A percentile compares a stretch with the other conserved stretches of the same genome.
Evolutionary conservation across 2,329 filamentous ascomycete species (phyloP).

Genomic region (Fusarium irregulare): DNA sequence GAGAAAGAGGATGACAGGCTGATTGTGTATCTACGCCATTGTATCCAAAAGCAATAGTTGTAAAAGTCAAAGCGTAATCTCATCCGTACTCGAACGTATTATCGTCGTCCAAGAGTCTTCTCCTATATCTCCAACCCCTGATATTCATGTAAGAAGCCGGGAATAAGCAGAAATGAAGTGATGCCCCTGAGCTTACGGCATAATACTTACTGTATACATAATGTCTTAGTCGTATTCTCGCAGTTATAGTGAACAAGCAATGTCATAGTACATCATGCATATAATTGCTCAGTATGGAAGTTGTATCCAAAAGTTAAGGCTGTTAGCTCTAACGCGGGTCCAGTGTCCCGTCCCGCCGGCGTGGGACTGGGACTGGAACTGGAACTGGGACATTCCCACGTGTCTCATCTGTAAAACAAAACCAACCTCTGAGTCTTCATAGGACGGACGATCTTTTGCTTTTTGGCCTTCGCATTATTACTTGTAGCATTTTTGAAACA

Average conservation of each 20-base stretch:
- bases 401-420: slow-evolving; percentile 26
- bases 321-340: slow-evolving; percentile 25
- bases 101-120: neutral
- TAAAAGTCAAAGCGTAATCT: slow-evolving; percentile 12
- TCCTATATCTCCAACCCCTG: slow-evolving; percentile 19
- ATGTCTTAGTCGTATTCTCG: neutral
- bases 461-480: neutral
- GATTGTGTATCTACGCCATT: neutral
- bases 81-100: neutral
- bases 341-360: slow-evolving; percentile 28
- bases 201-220: neutral
- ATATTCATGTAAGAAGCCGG: neutral
- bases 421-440: slow-evolving; percentile 3
- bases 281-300: neutral
- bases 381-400: slow-evolving; percentile 37
- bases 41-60: slow-evolving; percentile 11
- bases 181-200: slow-evolving; percentile 22
- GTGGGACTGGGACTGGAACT: slow-evolving; percentile 41
- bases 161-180: slow-evolving; percentile 1
- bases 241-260: neutral
- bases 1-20: neutral
- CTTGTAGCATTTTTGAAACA: neutral
- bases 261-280: neutral
- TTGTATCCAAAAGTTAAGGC: slow-evolving; percentile 4
- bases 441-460: slow-evolving; percentile 7